Evolutionary conservation across 768 basidiomycete species (phyloP), one percentile per base, ranked within the genome.

Genomic region (Pholiota conissans): DNA sequence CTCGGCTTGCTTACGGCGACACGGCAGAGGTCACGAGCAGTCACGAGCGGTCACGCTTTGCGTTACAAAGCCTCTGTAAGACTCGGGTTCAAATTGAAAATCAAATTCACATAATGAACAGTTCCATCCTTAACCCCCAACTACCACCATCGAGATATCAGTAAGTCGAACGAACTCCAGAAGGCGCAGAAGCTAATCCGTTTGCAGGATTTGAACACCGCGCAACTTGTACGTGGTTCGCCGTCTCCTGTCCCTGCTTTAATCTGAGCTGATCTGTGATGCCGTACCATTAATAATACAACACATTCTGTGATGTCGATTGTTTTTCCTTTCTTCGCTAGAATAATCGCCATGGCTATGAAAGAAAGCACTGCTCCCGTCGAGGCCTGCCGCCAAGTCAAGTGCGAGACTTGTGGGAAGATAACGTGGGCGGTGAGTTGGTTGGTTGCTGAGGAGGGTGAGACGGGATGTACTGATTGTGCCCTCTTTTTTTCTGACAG

Each of bases 341-440:
- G 56, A 63, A 58, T 51, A 14, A 37, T 52, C 60, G 55, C 50
- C 16, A 65, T 68, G 62, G 50, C 59, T 49, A 62, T 62, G 42
- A 49, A 55, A 34, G 60, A 60, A 56, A 49, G 37, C 52, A 59
- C 57, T 63, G 62, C 71, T 62, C 84, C 79, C 55, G 78, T 76
- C 60, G 74, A 88, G 66, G 63, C 70, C 57, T 91, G 89, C 74
- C 80, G 71, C 67, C 62, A 71, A 59, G 84, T 86, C 57, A 76
- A 77, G 57, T 91, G 89, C 73, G 71, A 69, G 51, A 74, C 70
- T 57, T 91, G 89, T 69, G 79, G 79, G 49, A 90, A 90, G 78
- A 83, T 74, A 24, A 90, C 85, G 18, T 91, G 89, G 90, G 76
- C 67, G 75, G 89, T 89, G 68, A 66, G 80, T 71, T 54, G 39